phyloP scores from a whole-genome alignment of 1,284 basidiomycete species.

The Trametes sp. region DNA sequence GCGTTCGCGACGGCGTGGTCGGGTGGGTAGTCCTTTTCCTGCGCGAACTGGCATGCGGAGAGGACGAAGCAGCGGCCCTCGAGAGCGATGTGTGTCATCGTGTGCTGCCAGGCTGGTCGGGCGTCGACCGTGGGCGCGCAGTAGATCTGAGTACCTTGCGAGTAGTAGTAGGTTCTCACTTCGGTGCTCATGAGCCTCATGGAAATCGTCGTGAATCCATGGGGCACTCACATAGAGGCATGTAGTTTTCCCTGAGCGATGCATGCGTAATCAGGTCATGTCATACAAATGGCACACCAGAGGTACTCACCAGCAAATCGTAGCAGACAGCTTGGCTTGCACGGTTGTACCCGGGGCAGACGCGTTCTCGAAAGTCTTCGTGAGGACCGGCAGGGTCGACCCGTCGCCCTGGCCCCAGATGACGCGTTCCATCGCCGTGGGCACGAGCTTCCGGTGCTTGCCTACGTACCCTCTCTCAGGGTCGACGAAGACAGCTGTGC shows the following conservation, averaged over 20 bases:
- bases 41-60: constrained; percentile 69
- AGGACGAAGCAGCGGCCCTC: constrained; percentile 83
- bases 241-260: constrained; percentile 72
- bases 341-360: constrained; percentile 39
- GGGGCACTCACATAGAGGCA: constrained; percentile 64
- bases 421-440: constrained; percentile 72
- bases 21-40: constrained; percentile 66
- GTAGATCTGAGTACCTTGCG: constrained; percentile 68
- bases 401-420: constrained; percentile 71
- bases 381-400: constrained; percentile 43
- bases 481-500: constrained; percentile 72
- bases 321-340: constrained; percentile 62
- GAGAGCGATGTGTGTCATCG: constrained; percentile 77
- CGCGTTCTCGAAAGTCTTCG: constrained; percentile 36
- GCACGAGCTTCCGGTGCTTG: constrained; percentile 78
- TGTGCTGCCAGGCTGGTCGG: constrained; percentile 66
- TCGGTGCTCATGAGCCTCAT: background rate
- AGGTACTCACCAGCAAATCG: constrained; percentile 70
- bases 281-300: too few relatives aligned
- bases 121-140: constrained; percentile 78
- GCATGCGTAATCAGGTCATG: background rate
- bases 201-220: constrained; percentile 5
- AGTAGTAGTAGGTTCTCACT: constrained; percentile 71
- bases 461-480: constrained; percentile 63
- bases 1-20: constrained; percentile 58